A percentile compares a stretch with the other conserved stretches of the same genome.
These are phyloP conservation scores for Leccinum huronense DNA, from an alignment of 1,284 basidiomycete species.

Conservation along the genomic window DNA sequence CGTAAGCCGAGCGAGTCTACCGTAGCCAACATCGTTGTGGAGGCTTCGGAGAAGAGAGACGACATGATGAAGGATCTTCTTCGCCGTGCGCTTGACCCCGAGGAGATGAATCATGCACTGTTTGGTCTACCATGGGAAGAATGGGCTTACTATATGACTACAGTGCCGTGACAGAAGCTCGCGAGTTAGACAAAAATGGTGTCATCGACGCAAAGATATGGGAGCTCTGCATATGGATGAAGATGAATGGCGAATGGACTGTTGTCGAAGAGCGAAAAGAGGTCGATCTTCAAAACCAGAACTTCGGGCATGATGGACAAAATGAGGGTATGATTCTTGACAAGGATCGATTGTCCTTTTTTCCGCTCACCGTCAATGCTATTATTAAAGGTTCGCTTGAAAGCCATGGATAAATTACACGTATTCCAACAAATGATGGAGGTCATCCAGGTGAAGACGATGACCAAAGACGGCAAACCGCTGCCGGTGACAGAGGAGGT, in stretches of 20 bases:
- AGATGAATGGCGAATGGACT: constrained; percentile 27
- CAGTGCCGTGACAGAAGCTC: constrained; percentile 30
- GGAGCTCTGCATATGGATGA: constrained; percentile 38
- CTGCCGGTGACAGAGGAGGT: constrained; percentile 32
- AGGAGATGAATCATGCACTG: constrained; percentile 27
- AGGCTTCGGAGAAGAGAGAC: constrained; percentile 32
- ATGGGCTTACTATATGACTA: constrained; percentile 35
- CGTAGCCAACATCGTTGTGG: constrained; percentile 25
- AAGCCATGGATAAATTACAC: constrained; percentile 32
- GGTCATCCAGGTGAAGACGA: constrained; percentile 34
- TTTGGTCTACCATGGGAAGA: constrained; percentile 37
- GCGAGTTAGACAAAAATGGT: constrained; percentile 23
- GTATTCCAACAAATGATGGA: constrained; percentile 37
- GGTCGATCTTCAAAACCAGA: constrained; percentile 20
- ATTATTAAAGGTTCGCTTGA: constrained; percentile 25
- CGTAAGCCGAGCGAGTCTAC: constrained; percentile 33
- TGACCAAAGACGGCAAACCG: constrained; percentile 26
- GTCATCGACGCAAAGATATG: constrained; percentile 25
- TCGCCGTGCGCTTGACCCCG: constrained; percentile 31
- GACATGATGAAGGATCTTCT: constrained; percentile 28
- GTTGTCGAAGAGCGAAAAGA: constrained; percentile 32
- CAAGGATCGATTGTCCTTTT: neutral
- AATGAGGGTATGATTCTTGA: constrained; percentile 24
- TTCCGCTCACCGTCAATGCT: constrained; percentile 4
- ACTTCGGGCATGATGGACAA: constrained; percentile 34